Evolutionary conservation across 164 flowering plant species (phyloP).

Genomic region (Umbilicus rupestris): DNA sequence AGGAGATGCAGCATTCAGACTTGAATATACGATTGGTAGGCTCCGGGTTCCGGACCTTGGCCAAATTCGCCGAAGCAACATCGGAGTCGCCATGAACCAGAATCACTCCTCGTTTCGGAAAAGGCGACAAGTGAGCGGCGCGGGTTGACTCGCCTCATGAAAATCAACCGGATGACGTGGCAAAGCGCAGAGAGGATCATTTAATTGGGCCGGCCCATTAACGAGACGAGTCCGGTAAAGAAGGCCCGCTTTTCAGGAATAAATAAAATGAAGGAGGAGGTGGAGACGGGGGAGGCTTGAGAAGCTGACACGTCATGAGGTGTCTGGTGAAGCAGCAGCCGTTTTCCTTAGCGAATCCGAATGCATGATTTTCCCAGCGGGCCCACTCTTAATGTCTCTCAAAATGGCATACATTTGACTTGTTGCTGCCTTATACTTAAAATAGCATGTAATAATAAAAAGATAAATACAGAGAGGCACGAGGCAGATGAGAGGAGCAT

Average conservation of each 20-base stretch:
- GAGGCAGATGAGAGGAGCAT: too few species aligned
- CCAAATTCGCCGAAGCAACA: conserved; percentile 79
- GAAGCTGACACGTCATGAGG: not conserved
- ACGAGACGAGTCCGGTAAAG: too few species aligned
- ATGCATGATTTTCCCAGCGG: not conserved
- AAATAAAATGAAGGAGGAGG: not conserved
- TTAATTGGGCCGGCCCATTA: too few species aligned
- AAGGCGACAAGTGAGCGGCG: not conserved
- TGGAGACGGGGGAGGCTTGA: not conserved
- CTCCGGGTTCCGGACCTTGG: conserved; percentile 85
- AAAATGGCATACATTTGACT: too few species aligned
- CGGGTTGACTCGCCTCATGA: too few species aligned
- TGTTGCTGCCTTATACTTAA: too few species aligned
- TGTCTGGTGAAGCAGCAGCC: conserved; percentile 2
- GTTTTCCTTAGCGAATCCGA: not conserved
- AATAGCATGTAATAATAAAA: too few species aligned
- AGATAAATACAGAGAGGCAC: too few species aligned
- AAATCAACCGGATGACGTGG: not conserved
- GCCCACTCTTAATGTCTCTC: too few species aligned
- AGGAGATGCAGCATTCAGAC: conserved; percentile 91
- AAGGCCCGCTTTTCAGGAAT: too few species aligned
- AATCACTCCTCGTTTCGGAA: not conserved
- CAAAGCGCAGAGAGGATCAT: not conserved
- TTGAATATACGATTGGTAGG: conserved; percentile 95
- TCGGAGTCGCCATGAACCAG: conserved; percentile 16